Evolutionary conservation across 768 basidiomycete species (phyloP).

Genomic region (Kwoniella dendrophila): DNA sequence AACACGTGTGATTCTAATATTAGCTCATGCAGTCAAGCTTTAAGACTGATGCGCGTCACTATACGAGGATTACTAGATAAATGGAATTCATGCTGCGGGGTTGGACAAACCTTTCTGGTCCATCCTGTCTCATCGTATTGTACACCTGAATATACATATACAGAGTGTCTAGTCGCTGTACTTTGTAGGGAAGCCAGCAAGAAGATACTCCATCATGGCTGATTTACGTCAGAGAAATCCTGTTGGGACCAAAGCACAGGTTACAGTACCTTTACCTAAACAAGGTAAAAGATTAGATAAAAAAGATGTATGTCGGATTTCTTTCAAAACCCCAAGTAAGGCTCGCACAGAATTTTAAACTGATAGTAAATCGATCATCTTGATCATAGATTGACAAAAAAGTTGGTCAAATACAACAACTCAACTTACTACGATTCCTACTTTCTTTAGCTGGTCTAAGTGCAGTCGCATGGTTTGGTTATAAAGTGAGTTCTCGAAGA

Average conservation of each 20-base stretch:
- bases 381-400: conserved; percentile 21
- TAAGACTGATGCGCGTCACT: too few relatives aligned
- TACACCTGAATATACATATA: too few relatives aligned
- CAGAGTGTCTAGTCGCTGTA: background rate
- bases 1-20: too few relatives aligned
- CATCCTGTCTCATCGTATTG: too few relatives aligned
- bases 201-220: conserved; percentile 1
- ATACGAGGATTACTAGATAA: background rate
- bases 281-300: conserved; percentile 1
- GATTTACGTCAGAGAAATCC: conserved; percentile 4
- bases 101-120: background rate
- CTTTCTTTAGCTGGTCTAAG: conserved; percentile 14
- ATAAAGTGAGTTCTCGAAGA: conserved; percentile 14
- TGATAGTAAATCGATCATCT: too few relatives aligned
- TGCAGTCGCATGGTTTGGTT: conserved; percentile 22
- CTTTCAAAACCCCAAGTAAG: too few relatives aligned
- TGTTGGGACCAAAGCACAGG: conserved; percentile 1
- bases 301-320: conserved; percentile 7
- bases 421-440: conserved; percentile 8
- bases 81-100: background rate
- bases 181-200: background rate
- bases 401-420: conserved; percentile 3
- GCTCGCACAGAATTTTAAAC: too few relatives aligned
- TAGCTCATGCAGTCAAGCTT: too few relatives aligned
- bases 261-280: conserved; percentile 9